Base-by-base conservation (phyloP, 179 eudicot species). In the Gypsophila paniculata region DNA sequence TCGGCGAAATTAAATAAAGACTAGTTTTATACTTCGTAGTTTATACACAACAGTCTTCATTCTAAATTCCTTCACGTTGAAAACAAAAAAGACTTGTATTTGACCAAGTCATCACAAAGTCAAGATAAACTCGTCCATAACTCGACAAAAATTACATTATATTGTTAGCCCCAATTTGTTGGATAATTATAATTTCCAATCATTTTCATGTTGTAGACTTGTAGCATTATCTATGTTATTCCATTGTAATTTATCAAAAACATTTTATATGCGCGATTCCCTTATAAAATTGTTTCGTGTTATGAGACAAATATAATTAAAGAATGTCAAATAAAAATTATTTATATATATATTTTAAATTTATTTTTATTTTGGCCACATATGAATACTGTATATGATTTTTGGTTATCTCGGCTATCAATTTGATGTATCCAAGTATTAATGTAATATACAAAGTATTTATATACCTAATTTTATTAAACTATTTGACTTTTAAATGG, bases 1-100 rank as follows among this genome's bases (percentile, higher is more conserved):
- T 29, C 34, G 44, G 44, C 44, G 5, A 54, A 21, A 19, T 18
- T 54, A 19, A 54, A 1, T 17, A 54, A 18, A 19, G 22, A 54
- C 11, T n/a, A 6, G 8, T 6, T 54, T 53, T 18, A 46, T 46
- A 46, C 52, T 29, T 29, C 4, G 34, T 29, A 29, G 34, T 29
- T 29, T 1, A 1, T 1, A 46, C 9, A 60, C 2, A 26, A 26
- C 18, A 13, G 63, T 60, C 1, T 60, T 4, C 12, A 25, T 11
- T 39, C 46, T 42, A 42, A 42, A 54, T 26, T 25, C 42, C 59
- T 58, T 71, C 55, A 25, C 12, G 66, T 58, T 39, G 66, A 29
- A 71, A 59, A 53, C 5, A 8, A 25, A n/a, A 59, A 70, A 4
- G 65, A 70, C 53, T 21, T 39, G 48, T 8, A 57, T 23, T 58